Evolutionary conservation across 495 filamentous ascomycete species (phyloP), one percentile per base, ranked within the genome.

Genomic region (Pyronema domesticum): DNA sequence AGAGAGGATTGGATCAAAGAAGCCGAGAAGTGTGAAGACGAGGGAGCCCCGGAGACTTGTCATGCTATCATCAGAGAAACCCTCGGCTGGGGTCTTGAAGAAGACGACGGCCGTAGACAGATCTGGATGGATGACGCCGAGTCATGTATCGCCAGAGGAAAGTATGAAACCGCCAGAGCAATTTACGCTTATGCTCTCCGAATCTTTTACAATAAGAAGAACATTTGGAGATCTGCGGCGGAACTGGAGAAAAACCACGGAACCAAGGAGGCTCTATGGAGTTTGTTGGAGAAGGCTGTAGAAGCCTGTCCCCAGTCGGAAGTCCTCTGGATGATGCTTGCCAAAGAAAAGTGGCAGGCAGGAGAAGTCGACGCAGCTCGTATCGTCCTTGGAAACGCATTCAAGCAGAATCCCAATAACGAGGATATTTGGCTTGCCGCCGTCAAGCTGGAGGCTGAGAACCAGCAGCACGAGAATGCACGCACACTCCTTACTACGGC

Each of bases 381-480:
- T 40, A 71, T 73, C 48, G 86, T 95, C 4, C 78, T 96, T 7
- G 87, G 77, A 0, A 77, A 78, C 56, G 89, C 91, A 1, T 96
- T 96, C 74, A 80, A 86, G 51, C 85, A 94, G 64, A 91, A 94
- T 55, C 83, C 86, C 0, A 85, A 87, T 67, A 94, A 93, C 69
- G 91, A 99, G 67, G 86, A 95, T 69, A 94, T 99, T 59, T 96
- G 87, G 82, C 78, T 94, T 40, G 83, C 86, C 2, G 89, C 91
- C 37, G 89, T 96, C 60, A 93, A 95, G 65, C 76, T 96, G 13
- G 91, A 99, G 64, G 85, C 89, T 1, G 86, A 94, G 58, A 87
- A 86, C 53, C 70, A 78, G 13, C 76, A 89, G 57, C 81, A 79
- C 36, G 83, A 84, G 30, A 79, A 88, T 58, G 91, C 93, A 0